Base-by-base conservation (phyloP, 1,139 yeast genomes). In the Petasospora fabianii region DNA sequence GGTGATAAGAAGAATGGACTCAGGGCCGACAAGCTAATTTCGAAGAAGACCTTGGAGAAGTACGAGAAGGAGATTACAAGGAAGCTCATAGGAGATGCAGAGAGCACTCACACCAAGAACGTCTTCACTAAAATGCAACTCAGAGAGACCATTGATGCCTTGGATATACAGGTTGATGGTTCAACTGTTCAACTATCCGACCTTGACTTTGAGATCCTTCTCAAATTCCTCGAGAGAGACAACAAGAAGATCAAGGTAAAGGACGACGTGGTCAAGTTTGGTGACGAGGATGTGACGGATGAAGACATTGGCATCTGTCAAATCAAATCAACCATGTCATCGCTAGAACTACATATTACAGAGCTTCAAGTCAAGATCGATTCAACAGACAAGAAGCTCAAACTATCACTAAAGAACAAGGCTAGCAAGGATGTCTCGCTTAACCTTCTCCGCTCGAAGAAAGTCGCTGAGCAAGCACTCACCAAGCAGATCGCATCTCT, bases 401-500 rank as follows among this genome's bases (percentile, higher is more conserved):
- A 44, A 21, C 36, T 36, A n/a, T 44, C 55, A 5, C 28, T 46
- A 11, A 37, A 41, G 31, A 36, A 35, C 5, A 46, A 44, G 22
- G 44, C 32, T 14, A 38, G 46, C 31, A 53, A 44, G 36, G 46
- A 47, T 12, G 24, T 51, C 6, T 51, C 55, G 9, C 33, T 47
- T 29, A 50, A 41, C 24, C 27, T 54, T 11, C 42, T 62, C 15
- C 58, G 55, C 35, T 50, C 63, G 4, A 58, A 60, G 43, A 58
- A 59, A 36, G 33, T 58, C 9, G 56, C 65, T 3, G 58, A 55
- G 16, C 56, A 55, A 16, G 62, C 73, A 0, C 55, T 69, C 24
- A 52, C 54, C 3, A 60, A 58, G 17, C 60, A 69, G 5, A 45
- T 61, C 2, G 46, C 46, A 4, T 57, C 70, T 3, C 57, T 61